Base-by-base conservation (phyloP, 129 eudicot species). In the Flaveria trinervia region DNA sequence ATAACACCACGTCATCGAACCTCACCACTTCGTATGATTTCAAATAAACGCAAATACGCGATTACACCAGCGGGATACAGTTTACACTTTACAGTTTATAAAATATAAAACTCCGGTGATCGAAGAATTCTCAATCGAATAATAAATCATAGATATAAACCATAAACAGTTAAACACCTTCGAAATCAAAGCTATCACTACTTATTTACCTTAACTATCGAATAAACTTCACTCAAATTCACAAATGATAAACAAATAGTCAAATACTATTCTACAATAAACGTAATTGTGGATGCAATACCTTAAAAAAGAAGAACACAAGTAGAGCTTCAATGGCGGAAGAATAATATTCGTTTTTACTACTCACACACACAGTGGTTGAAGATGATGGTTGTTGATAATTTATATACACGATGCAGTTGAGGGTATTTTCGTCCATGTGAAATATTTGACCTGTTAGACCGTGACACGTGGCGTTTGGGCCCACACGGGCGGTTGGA, bases 401-500 rank as follows among this genome's bases (percentile, higher is more conserved):
- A n/a, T n/a, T n/a, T n/a, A n/a, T n/a, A n/a, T 20, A 20, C 22
- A 20, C 0, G 74, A 43, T 1, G 46, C 13, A 52, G 14, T 36
- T 51, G 23, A 72, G 65, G 71, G 71, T 5, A 3, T 66, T 66
- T 66, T 66, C 50, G 71, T 66, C 71, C 49, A n/a, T 41, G 3
- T 9, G 16, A 57, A 17, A 13, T 20, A 13, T 13, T 3, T 25
- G 7, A 73, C 68, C 0, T 6, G 3, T 45, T 5, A 5, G 45
- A 16, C 41, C 13, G 11, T 18, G 68, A 57, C 49, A 36, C 26
- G 54, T 2, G 13, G 7, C 7, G 2, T 0, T 0, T 3, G 39
- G 77, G 67, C 2, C 76, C 65, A 54, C 76, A 64, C 3, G 3
- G 45, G 62, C 75, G 62, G 75, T 71, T 71, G 75, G 75, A 10